Base-by-base conservation (phyloP, 768 basidiomycete species). In the Trametes coccinea region DNA sequence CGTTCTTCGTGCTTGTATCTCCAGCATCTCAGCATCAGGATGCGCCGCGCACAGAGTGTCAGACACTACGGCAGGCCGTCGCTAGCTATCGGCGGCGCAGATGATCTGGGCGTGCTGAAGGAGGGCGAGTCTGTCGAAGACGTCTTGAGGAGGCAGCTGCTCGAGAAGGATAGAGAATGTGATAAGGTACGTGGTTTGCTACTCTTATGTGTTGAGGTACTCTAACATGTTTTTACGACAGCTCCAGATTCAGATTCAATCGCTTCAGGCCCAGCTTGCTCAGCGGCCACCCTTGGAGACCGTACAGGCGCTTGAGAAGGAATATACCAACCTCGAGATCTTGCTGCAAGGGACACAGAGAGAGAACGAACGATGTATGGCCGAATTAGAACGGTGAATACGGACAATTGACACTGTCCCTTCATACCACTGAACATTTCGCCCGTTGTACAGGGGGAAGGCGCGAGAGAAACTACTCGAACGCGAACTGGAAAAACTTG, bases 361-460 rank as follows among this genome's bases (percentile, higher is more conserved):
- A 52, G 92, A 94, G 76, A 94, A 94, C 67, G 91, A 93, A 66
- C 80, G 88, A 51, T 89, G 87, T 63, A 93, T 93, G 92, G 79
- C 83, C 0, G 90, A 92, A 60, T 77, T 92, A 2, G 91, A 93
- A 58, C 79, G 87, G 89, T 87, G 47, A 16, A 54, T 43, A 4
- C 29, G 7, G 14, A 22, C 22, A 22, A 22, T 22, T 22, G 22
- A 22, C 1, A 22, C 22, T 22, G 22, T 22, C 22, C 22, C 22
- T 22, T 22, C 22, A 22, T 22, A 22, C 22, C 22, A 22, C 22
- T 22, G 22, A 22, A 22, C 22, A 22, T 22, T 22, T 22, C 22
- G 22, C 22, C 22, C 22, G 22, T 22, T 17, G 39, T 22, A 37
- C 66, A 86, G 88, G 64, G 80, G 77, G 3, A 89, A 84, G 60